A percentile compares a stretch with the other conserved stretches of the same genome.
phyloP scores from a whole-genome alignment of 495 filamentous ascomycete genomes.

The Neurospora cerealis region DNA sequence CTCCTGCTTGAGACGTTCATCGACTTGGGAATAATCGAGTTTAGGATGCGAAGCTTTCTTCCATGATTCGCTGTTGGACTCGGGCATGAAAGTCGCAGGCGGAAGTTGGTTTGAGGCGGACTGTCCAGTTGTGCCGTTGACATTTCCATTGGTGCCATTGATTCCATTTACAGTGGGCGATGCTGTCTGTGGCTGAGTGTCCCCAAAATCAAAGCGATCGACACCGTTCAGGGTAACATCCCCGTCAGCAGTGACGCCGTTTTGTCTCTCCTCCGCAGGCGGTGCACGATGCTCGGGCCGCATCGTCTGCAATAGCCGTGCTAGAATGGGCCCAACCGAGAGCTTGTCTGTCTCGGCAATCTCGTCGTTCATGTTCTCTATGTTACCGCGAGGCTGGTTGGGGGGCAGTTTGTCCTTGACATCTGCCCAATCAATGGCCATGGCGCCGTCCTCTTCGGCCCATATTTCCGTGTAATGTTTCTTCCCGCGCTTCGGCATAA shows the following conservation, averaged over 20 bases:
- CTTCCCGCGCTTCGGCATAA: constrained; percentile 79
- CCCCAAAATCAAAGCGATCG: constrained; percentile 10
- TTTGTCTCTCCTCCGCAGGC: constrained; percentile 47
- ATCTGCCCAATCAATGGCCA: constrained; percentile 51
- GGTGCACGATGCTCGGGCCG: constrained; percentile 68
- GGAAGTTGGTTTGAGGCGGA: constrained; percentile 30
- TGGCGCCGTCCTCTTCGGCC: constrained; percentile 81
- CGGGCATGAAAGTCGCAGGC: constrained; percentile 66
- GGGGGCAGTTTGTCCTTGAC: constrained; percentile 55
- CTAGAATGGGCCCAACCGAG: constrained; percentile 76
- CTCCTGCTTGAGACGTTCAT: constrained; percentile 83
- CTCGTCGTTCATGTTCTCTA: constrained; percentile 79
- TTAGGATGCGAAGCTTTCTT: constrained; percentile 51
- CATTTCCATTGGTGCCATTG: constrained; percentile 28
- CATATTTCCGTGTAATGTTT: constrained; percentile 80
- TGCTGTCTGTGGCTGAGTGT: not conserved
- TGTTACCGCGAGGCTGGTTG: constrained; percentile 74
- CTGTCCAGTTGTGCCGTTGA: constrained; percentile 15
- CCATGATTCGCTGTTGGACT: constrained; percentile 50
- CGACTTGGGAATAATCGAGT: constrained; percentile 73
- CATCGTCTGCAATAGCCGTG: constrained; percentile 72
- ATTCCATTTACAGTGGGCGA: constrained; percentile 38
- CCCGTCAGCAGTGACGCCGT: constrained; percentile 46
- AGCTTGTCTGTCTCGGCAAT: constrained; percentile 78
- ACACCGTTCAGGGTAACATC: constrained; percentile 32